Percentiles rank a stretch among this genome's conserved stretches.
Evolutionary conservation across 1,284 basidiomycete genomes (phyloP).

Genomic region (Athelia sp.): DNA sequence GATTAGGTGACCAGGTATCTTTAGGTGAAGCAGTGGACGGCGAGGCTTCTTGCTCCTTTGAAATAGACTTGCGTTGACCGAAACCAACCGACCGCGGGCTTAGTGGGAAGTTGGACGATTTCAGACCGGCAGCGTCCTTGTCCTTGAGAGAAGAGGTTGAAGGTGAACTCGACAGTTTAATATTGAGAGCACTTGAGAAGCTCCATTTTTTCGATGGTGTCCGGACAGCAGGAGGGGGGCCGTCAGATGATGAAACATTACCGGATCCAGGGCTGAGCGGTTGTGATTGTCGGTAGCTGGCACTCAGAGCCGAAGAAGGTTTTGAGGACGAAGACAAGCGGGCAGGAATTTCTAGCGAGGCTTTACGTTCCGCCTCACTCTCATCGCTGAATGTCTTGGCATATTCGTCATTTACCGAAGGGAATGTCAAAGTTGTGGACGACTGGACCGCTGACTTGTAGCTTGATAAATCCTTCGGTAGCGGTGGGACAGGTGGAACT

Average conservation of each 20-base stretch:
- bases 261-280: constrained; percentile 28
- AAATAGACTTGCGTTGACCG: constrained; percentile 60
- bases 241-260: constrained; percentile 35
- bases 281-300: constrained; percentile 27
- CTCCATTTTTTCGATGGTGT: constrained; percentile 95
- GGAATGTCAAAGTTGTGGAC: constrained; percentile 46
- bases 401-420: constrained; percentile 33
- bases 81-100: constrained; percentile 64
- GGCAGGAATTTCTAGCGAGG: constrained; percentile 50
- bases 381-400: constrained; percentile 32
- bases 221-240: constrained; percentile 43
- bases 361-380: constrained; percentile 35
- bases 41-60: constrained; percentile 54
- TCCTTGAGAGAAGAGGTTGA: constrained; percentile 45
- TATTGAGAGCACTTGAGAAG: constrained; percentile 85
- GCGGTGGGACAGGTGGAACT: constrained; percentile 93
- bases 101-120: constrained; percentile 47
- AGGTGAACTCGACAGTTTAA: constrained; percentile 67
- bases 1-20: constrained; percentile 59
- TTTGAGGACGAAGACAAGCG: constrained; percentile 25
- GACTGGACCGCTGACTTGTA: constrained; percentile 68
- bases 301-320: constrained; percentile 23
- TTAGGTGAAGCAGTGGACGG: constrained; percentile 34
- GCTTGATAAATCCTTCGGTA: constrained; percentile 85
- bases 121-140: constrained; percentile 32